Evolutionary conservation across 2,329 filamentous ascomycete genomes (phyloP).

Genomic region (Chalaropsis ovoidea): DNA sequence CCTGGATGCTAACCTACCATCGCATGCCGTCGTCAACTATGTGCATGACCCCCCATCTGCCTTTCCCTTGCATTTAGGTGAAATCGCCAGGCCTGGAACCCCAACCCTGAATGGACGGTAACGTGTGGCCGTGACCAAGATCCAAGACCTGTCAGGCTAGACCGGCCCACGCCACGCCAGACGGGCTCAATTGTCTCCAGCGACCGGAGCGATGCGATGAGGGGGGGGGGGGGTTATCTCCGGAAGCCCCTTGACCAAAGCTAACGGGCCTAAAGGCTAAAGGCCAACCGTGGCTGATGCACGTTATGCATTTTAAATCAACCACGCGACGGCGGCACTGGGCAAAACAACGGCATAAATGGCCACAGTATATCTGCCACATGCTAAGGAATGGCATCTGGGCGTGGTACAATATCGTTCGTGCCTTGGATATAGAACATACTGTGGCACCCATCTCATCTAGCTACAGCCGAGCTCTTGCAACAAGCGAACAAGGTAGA

Average conservation of each 20-base stretch:
- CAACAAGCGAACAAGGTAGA: slow-evolving; percentile 7
- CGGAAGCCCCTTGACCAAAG: not conserved
- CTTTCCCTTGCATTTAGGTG: slow-evolving; percentile 9
- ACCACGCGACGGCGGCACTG: not conserved
- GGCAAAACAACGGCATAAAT: not conserved
- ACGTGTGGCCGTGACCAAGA: not conserved
- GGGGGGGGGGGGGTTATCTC: not conserved
- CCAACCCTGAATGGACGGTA: not conserved
- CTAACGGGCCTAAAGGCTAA: not conserved
- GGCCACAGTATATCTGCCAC: slow-evolving; percentile 1
- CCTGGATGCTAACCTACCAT: too few species aligned
- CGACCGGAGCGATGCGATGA: too few species aligned
- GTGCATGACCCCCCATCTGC: not conserved
- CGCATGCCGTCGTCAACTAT: too few species aligned
- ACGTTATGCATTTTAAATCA: slow-evolving; percentile 5
- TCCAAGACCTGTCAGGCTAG: not conserved
- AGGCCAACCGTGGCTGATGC: slow-evolving; percentile 6
- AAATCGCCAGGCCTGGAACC: slow-evolving; percentile 3
- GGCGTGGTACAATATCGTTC: not conserved
- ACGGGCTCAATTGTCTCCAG: too few species aligned
- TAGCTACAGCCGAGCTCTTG: not conserved
- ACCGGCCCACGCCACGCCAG: not conserved
- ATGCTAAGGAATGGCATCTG: not conserved
- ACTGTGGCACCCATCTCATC: slow-evolving; percentile 4
- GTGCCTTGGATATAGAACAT: slow-evolving; percentile 8